Conservation (phyloP, 495 filamentous ascomycete species). For the Penicillium alfredii region DNA sequence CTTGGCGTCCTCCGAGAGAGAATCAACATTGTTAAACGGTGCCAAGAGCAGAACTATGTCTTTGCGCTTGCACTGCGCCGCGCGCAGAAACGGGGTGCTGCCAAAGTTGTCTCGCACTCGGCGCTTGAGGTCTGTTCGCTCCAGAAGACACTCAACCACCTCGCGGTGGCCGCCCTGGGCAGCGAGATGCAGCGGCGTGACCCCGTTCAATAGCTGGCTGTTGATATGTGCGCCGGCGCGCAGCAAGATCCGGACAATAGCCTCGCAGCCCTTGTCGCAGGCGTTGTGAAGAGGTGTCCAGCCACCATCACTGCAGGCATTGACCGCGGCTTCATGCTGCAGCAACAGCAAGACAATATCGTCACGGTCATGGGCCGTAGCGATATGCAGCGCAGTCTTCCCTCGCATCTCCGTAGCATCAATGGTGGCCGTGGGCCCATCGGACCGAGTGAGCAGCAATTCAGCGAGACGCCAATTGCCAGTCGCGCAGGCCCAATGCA, state of each 20-base stretch:
- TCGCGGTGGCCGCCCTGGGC: constrained; percentile 56
- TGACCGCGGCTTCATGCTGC: constrained; percentile 44
- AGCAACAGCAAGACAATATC: constrained; percentile 54
- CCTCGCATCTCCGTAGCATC: constrained; percentile 50
- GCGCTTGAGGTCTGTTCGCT: constrained; percentile 39
- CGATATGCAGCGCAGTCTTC: constrained; percentile 57
- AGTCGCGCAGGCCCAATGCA: constrained; percentile 61
- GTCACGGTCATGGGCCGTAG: constrained; percentile 45
- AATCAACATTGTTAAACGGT: constrained; percentile 47
- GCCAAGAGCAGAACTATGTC: constrained; percentile 54
- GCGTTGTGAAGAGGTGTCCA: constrained; percentile 65
- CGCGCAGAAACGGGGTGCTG: constrained; percentile 53
- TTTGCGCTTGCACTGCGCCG: constrained; percentile 51
- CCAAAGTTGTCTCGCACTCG: constrained; percentile 55
- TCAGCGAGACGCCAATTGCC: constrained; percentile 52
- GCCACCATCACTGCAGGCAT: constrained; percentile 52
- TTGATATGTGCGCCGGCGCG: constrained; percentile 50
- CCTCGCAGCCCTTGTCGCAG: constrained; percentile 48
- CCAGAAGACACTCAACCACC: constrained; percentile 50
- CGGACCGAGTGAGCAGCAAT: constrained; percentile 43
- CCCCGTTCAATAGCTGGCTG: constrained; percentile 48
- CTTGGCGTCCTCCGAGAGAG: constrained; percentile 48
- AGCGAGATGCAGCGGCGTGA: constrained; percentile 56
- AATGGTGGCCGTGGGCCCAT: constrained; percentile 40
- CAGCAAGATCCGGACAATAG: constrained; percentile 45